These are phyloP conservation scores for Lobulomyces angularis DNA, from an alignment of 192 early-diverging fungal species.

Conservation along the genomic window DNA sequence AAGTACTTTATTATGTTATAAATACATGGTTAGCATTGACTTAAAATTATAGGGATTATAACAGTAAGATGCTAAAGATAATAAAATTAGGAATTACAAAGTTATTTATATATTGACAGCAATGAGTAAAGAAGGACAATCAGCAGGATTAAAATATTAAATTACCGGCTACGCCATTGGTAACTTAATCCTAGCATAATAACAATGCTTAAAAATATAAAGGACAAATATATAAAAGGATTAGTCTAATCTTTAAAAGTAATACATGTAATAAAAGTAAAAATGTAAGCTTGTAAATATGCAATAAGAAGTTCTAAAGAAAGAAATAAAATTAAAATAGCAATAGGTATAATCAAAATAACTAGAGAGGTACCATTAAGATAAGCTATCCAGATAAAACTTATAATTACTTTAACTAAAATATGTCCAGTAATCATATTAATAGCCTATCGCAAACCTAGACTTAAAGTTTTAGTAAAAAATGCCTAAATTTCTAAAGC, in stretches of 20 bases:
- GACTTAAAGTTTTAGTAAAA: constrained; percentile 23
- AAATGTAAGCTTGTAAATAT: constrained; percentile 30
- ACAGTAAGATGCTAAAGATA: too few relatives aligned
- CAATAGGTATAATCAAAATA: constrained; percentile 11
- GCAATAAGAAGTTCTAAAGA: constrained; percentile 27
- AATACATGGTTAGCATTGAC: too few relatives aligned
- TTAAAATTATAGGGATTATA: too few relatives aligned
- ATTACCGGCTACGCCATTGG: too few relatives aligned
- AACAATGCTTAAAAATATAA: too few relatives aligned
- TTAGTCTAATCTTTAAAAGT: constrained; percentile 21
- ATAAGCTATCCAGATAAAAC: constrained; percentile 24
- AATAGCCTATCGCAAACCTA: constrained; percentile 25
- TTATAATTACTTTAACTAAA: constrained; percentile 23
- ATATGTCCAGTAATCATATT: constrained; percentile 27
- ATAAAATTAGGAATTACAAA: too few relatives aligned
- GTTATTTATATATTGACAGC: too few relatives aligned
- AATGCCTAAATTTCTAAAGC: constrained; percentile 26
- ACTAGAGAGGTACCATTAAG: constrained; percentile 20
- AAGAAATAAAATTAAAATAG: constrained; percentile 18
- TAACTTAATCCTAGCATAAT: too few relatives aligned
- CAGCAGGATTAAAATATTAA: too few relatives aligned
- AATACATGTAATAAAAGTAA: constrained; percentile 20
- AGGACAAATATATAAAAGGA: too few relatives aligned
- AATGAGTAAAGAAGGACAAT: too few relatives aligned
- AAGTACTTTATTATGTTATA: too few relatives aligned